Conservation (phyloP, 2,329 filamentous ascomycete species). For the Botryotinia globosa region DNA sequence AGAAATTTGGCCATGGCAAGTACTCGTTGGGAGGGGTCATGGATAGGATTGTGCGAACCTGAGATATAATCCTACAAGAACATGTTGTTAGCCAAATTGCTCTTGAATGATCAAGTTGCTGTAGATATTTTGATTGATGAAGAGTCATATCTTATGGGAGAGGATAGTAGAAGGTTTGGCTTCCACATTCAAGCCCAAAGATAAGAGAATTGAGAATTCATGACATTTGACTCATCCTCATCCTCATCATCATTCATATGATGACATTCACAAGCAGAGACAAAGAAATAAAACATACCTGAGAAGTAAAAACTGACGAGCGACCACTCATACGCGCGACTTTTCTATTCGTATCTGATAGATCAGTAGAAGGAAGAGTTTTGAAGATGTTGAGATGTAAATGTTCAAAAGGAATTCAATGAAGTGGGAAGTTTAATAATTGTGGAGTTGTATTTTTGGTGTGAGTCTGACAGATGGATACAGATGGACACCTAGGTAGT, state of each 20-base stretch:
- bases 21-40: constrained; percentile 12
- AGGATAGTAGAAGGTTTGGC: neutral
- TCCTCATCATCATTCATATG: neutral
- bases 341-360: constrained; percentile 21
- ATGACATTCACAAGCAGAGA: constrained; percentile 16
- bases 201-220: neutral
- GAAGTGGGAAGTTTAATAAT: constrained; percentile 10
- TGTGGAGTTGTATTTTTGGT: neutral
- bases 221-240: neutral
- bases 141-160: neutral
- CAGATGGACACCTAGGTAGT: too few relatives aligned
- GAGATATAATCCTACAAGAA: constrained; percentile 67
- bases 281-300: constrained; percentile 53
- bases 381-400: neutral
- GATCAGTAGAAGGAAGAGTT: constrained; percentile 3
- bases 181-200: neutral
- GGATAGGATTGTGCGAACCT: constrained; percentile 46
- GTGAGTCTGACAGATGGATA: constrained; percentile 10
- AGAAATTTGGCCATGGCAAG: constrained; percentile 31
- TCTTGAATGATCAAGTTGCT: neutral
- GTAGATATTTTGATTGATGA: neutral
- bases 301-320: constrained; percentile 81
- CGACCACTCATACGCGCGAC: constrained; percentile 80
- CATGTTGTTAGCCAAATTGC: constrained; percentile 47
- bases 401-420: neutral